Evolutionary conservation across 2,329 filamentous ascomycete species (phyloP).

Genomic region (Hirsutella rhossiliensis): DNA sequence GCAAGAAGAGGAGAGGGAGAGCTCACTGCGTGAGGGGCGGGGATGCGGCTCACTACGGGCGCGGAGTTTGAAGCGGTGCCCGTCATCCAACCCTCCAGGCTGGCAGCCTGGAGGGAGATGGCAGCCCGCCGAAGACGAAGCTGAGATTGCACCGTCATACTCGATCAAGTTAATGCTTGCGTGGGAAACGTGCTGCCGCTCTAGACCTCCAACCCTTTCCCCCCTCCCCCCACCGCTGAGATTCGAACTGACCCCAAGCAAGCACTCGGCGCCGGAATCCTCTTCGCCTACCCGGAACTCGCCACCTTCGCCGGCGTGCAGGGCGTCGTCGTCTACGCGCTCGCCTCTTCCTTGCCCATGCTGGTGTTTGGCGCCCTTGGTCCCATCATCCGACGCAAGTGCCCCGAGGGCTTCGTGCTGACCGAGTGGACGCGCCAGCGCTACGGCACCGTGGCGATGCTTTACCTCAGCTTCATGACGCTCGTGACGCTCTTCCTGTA

Average conservation of each 20-base stretch:
- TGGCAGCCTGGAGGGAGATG: slow-evolving; percentile 24
- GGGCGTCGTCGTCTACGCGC: slow-evolving; percentile 63
- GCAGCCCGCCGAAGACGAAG: slow-evolving; percentile 42
- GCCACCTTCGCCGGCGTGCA: slow-evolving; percentile 70
- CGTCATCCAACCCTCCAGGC: slow-evolving; percentile 37
- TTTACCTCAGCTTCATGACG: slow-evolving; percentile 68
- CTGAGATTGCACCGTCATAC: slow-evolving; percentile 95
- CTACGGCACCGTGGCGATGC: slow-evolving; percentile 55
- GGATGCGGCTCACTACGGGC: slow-evolving; percentile 75
- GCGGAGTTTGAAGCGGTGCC: slow-evolving; percentile 45
- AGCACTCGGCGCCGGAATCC: slow-evolving; percentile 75
- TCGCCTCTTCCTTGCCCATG: slow-evolving; percentile 60
- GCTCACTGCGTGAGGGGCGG: slow-evolving; percentile 11
- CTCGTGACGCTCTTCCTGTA: slow-evolving; percentile 75
- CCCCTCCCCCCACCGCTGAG: slow-evolving; percentile 10
- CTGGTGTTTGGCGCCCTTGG: slow-evolving; percentile 64
- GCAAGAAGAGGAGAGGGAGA: neutral
- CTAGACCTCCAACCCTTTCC: slow-evolving; percentile 25
- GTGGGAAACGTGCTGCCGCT: slow-evolving; percentile 96
- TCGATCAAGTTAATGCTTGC: slow-evolving; percentile 99
- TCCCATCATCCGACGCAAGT: slow-evolving; percentile 67
- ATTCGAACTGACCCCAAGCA: slow-evolving; percentile 26
- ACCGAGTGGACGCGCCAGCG: slow-evolving; percentile 76
- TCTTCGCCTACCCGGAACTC: slow-evolving; percentile 73
- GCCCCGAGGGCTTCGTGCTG: slow-evolving; percentile 72